Evolutionary conservation across 225 moss, liverwort and hornwort genomes (phyloP), one percentile per base, ranked within the genome.

Genomic region (Lunularia cruciata): DNA sequence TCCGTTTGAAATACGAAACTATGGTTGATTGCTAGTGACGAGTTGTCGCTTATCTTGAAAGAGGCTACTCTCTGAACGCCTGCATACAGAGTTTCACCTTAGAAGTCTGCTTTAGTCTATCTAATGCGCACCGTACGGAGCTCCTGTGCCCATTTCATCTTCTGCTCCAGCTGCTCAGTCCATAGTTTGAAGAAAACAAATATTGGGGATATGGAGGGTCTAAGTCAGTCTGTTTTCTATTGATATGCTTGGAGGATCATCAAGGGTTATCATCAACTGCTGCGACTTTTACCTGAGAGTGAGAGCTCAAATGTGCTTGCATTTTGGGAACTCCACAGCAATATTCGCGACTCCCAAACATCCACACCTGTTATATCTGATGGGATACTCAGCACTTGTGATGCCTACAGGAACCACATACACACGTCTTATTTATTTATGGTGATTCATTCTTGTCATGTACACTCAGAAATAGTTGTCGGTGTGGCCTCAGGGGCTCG

Each of bases 321-420:
- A 16, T 80, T 82, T 30, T 83, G 76, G 28, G 70, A 26, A 77
- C 82, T 86, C 92, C 96, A 98, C 45, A 92, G 73, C 30, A 98
- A 27, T 22, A 83, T 80, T 61, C 78, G 73, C 51, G 87, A 77
- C 40, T 85, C 87, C 92, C 90, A 92, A 22, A 88, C 52, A 30
- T 98, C 90, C 0, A 88, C 75, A 16, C 90, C 92, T 58, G 82
- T 80, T 37, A 98, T 75, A 31, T 71, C 37, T 10, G 83, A 89
- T 20, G 62, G 64, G 1, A 92, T 52, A 1, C 77, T 76, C 51
- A 95, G 63, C 0, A 87, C 73, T 52, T 95, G 91, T 16, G 60
- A 47, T 18, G 77, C 79, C 20, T 61, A 43, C 67, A 16, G 28
- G 26, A 31, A 23, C 8, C 16, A 22, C 38, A 20, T 43, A 46